Conservation (phyloP, 805 yeast genomes). For the Ogataea methanolica region DNA sequence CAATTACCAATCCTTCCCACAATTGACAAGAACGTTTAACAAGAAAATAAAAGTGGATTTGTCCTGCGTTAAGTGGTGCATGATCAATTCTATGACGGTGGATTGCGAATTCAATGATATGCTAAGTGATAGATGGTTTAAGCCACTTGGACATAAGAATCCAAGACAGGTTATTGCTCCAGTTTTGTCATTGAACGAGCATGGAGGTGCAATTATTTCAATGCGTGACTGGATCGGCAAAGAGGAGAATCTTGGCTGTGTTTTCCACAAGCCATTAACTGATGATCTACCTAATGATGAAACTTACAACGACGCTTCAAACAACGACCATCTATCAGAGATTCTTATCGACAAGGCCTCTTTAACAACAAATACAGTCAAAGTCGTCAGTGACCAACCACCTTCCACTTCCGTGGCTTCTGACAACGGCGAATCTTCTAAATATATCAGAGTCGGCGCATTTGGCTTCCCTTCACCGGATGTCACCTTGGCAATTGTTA, state of each 20-base stretch:
- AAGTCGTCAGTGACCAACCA: conserved; percentile 57
- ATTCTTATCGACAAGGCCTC: conserved; percentile 71
- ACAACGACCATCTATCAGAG: conserved; percentile 48
- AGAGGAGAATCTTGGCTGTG: conserved; percentile 55
- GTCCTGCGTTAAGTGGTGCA: conserved; percentile 79
- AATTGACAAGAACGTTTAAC: conserved; percentile 73
- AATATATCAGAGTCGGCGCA: conserved; percentile 71
- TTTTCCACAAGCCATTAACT: conserved; percentile 31
- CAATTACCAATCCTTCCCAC: conserved; percentile 88
- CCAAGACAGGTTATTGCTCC: conserved; percentile 83
- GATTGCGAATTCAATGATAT: conserved; percentile 93
- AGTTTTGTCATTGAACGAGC: conserved; percentile 80
- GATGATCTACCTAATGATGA: conserved; percentile 36
- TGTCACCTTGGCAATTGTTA: conserved; percentile 88
- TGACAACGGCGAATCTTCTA: conserved; percentile 36
- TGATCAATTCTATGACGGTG: conserved; percentile 81
- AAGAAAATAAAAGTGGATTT: conserved; percentile 73
- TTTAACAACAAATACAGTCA: conserved; percentile 65
- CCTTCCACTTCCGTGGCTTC: conserved; percentile 43
- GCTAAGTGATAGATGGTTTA: conserved; percentile 82
- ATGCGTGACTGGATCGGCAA: conserved; percentile 87
- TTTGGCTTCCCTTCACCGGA: conserved; percentile 95
- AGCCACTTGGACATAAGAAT: conserved; percentile 80
- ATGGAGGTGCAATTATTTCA: conserved; percentile 93
- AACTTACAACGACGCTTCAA: conserved; percentile 18